Percentiles rank a stretch among this genome's conserved stretches.
Conservation (phyloP, 805 yeast species). For the Candida sphagnicola region DNA sequence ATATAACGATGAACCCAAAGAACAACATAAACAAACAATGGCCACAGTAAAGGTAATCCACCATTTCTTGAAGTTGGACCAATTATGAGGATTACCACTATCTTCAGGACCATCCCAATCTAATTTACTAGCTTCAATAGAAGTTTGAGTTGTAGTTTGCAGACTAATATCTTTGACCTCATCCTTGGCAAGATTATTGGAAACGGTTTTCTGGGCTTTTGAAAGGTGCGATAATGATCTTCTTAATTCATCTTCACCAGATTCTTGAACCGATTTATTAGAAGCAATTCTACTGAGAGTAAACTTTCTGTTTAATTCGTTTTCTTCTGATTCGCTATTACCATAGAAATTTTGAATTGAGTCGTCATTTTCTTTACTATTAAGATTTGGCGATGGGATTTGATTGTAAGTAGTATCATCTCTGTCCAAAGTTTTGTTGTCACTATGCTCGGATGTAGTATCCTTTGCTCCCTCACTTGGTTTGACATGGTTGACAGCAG, state of each 20-base stretch:
- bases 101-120: conserved; percentile 64
- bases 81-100: conserved; percentile 62
- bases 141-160: too few relatives aligned
- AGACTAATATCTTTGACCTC: not conserved
- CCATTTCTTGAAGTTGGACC: conserved; percentile 67
- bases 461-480: not conserved
- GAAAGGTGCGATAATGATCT: conserved; percentile 7
- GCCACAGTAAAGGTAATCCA: conserved; percentile 62
- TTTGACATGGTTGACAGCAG: not conserved
- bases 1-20: conserved; percentile 72
- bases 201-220: too few relatives aligned
- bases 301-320: conserved; percentile 12
- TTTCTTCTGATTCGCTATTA: conserved; percentile 8
- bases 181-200: conserved; percentile 5
- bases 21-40: conserved; percentile 59
- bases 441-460: not conserved
- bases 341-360: conserved; percentile 1
- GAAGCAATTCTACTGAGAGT: conserved; percentile 17
- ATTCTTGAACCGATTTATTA: conserved; percentile 15
- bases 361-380: conserved; percentile 1
- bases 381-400: too few relatives aligned
- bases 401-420: not conserved
- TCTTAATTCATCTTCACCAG: conserved; percentile 12
- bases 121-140: conserved; percentile 18
- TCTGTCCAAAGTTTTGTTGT: not conserved